A percentile compares a stretch with the other conserved stretches of the same genome.
phyloP scores from a whole-genome alignment of 768 basidiomycete genomes.

The Pholiota molesta region DNA sequence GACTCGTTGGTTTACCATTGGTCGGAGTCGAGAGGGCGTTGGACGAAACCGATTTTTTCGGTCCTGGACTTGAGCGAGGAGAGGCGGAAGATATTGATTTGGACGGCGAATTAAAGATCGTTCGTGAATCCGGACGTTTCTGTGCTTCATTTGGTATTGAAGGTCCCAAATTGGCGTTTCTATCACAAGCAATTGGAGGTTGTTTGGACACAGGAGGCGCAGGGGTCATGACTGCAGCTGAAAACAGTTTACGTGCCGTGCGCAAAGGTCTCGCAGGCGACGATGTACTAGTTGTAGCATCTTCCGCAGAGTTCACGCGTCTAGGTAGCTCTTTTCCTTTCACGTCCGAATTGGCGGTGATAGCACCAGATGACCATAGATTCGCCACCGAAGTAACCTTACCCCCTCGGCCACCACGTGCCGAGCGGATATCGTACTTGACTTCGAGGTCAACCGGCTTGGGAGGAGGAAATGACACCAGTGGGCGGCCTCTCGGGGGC shows the following conservation, averaged over 20 bases:
- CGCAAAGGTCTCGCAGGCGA: constrained; percentile 11
- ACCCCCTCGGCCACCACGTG: constrained; percentile 77
- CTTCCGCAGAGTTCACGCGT: constrained; percentile 10
- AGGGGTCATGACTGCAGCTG: constrained; percentile 27
- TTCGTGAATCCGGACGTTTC: constrained; percentile 22
- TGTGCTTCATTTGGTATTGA: constrained; percentile 12
- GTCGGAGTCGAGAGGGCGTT: constrained; percentile 6
- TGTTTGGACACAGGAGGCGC: constrained; percentile 10
- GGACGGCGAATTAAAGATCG: constrained; percentile 5
- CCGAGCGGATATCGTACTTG: constrained; percentile 76
- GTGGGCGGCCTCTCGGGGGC: constrained; percentile 27
- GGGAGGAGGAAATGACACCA: constrained; percentile 33
- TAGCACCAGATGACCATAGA: constrained; percentile 67
- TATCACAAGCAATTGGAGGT: neutral
- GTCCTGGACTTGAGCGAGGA: constrained; percentile 6
- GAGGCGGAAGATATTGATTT: constrained; percentile 8
- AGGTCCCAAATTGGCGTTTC: neutral
- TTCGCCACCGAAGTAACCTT: constrained; percentile 73
- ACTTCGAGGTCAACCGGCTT: constrained; percentile 49
- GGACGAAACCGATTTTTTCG: constrained; percentile 17
- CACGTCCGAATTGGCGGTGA: constrained; percentile 8
- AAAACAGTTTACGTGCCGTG: constrained; percentile 24
- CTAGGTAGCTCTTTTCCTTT: constrained; percentile 12
- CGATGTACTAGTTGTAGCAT: neutral
- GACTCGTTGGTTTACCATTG: constrained; percentile 7